A percentile compares a stretch with the other conserved stretches of the same genome.
Conservation (phyloP, 2,329 filamentous ascomycete species). For the Alternaria ethzedia region DNA sequence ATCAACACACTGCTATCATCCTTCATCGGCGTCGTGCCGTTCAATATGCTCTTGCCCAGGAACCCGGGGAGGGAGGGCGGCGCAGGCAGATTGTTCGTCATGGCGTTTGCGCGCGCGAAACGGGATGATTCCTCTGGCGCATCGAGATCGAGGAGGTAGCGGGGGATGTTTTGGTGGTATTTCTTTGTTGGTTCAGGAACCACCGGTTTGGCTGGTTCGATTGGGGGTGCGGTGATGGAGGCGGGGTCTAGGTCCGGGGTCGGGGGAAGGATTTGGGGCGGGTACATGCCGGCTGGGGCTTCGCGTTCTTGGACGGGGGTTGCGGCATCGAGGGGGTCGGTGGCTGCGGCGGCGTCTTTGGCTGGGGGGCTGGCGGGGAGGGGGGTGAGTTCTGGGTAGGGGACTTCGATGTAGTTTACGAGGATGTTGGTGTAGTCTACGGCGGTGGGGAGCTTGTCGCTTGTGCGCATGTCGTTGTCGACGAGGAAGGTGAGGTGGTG, state of each 20-base stretch:
- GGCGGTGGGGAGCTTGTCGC: conserved; percentile 85
- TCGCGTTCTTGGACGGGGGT: conserved; percentile 36
- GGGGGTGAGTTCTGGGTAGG: conserved; percentile 69
- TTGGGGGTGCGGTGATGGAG: conserved; percentile 27
- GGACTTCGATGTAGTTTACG: conserved; percentile 97
- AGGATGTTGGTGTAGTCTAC: conserved; percentile 98
- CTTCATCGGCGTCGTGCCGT: conserved; percentile 89
- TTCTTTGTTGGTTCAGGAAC: conserved; percentile 51
- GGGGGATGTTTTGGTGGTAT: conserved; percentile 78
- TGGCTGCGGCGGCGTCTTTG: neutral
- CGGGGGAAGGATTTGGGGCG: conserved; percentile 51
- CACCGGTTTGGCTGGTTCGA: conserved; percentile 36
- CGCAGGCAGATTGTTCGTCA: conserved; percentile 78
- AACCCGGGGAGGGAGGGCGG: conserved; percentile 90
- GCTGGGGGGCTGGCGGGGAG: conserved; percentile 23
- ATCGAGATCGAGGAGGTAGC: conserved; percentile 86
- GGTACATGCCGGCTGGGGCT: conserved; percentile 33
- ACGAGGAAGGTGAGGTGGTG: conserved; percentile 97
- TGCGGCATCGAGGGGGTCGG: conserved; percentile 25
- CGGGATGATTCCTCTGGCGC: conserved; percentile 77
- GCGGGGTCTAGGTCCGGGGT: conserved; percentile 44
- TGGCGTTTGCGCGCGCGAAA: conserved; percentile 76
- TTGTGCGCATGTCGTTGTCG: conserved; percentile 90
- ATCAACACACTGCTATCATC: conserved; percentile 97
- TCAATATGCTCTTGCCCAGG: conserved; percentile 91